A percentile compares a stretch with the other conserved stretches of the same genome.
phyloP scores from a whole-genome alignment of 192 early-diverging fungal genomes.

The Haplosporangium gracile region DNA sequence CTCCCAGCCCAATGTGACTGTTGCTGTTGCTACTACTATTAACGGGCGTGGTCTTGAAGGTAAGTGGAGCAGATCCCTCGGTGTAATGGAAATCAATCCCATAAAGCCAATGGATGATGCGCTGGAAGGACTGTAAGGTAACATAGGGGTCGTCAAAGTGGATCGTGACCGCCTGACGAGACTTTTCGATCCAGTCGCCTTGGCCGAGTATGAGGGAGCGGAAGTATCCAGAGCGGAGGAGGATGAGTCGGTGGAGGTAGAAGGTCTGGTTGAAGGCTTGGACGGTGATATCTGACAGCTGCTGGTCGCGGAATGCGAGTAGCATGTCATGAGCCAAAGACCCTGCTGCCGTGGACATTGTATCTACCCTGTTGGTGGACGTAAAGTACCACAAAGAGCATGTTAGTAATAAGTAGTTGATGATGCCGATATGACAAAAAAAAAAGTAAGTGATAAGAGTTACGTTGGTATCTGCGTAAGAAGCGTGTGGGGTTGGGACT shows the following conservation, averaged over 20 bases:
- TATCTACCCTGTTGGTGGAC: neutral
- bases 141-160: constrained; percentile 49
- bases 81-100: constrained; percentile 53
- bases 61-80: constrained; percentile 35
- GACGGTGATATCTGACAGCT: constrained; percentile 53
- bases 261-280: constrained; percentile 48
- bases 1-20: neutral
- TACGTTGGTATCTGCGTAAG: neutral
- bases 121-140: constrained; percentile 44
- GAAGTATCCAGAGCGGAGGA: constrained; percentile 52
- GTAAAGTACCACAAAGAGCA: neutral
- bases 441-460: neutral
- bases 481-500: neutral
- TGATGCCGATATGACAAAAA: neutral
- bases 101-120: constrained; percentile 57
- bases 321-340: constrained; percentile 53
- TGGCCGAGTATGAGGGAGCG: constrained; percentile 47
- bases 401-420: neutral
- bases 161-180: constrained; percentile 34
- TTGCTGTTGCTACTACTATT: neutral
- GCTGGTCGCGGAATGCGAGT: constrained; percentile 51
- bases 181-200: constrained; percentile 55
- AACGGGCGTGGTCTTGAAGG: constrained; percentile 5
- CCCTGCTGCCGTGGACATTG: constrained; percentile 42
- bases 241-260: constrained; percentile 49